phyloP scores from a whole-genome alignment of 2,329 filamentous ascomycete species.

The Orbilia ellipsospora region DNA sequence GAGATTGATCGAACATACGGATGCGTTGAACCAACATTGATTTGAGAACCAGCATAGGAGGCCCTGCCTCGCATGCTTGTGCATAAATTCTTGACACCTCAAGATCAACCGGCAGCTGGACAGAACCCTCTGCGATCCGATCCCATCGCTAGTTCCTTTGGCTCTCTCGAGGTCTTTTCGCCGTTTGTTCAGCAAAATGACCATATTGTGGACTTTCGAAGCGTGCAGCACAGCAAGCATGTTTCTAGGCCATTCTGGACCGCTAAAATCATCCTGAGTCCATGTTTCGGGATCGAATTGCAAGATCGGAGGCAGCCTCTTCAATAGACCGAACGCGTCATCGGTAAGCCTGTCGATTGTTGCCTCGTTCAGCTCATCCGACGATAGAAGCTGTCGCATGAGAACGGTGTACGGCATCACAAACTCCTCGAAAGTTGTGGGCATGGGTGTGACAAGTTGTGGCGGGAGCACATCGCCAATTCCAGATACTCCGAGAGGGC shows the following conservation, averaged over 20 bases:
- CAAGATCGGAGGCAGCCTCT: slow-evolving; percentile 20
- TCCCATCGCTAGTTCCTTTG: slow-evolving; percentile 7
- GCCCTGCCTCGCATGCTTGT: slow-evolving; percentile 47
- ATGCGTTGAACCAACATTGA: slow-evolving; percentile 53
- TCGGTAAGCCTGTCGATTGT: slow-evolving; percentile 33
- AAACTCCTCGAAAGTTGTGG: slow-evolving; percentile 43
- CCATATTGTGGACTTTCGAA: slow-evolving; percentile 53
- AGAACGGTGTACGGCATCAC: slow-evolving; percentile 50
- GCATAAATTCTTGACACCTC: slow-evolving; percentile 53
- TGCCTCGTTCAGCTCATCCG: slow-evolving; percentile 28
- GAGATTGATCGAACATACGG: slow-evolving; percentile 11
- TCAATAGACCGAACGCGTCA: slow-evolving; percentile 24
- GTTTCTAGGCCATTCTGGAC: slow-evolving; percentile 41
- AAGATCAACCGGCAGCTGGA: slow-evolving; percentile 44
- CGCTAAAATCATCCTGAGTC: slow-evolving; percentile 38
- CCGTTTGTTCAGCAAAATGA: slow-evolving; percentile 46
- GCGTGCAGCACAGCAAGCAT: slow-evolving; percentile 50
- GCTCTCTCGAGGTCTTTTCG: slow-evolving; percentile 33
- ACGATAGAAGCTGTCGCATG: slow-evolving; percentile 44
- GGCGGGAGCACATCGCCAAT: slow-evolving; percentile 48
- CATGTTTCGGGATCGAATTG: slow-evolving; percentile 45
- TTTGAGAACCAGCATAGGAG: slow-evolving; percentile 52
- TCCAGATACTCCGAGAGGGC: slow-evolving; percentile 44
- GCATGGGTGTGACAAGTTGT: slow-evolving; percentile 45
- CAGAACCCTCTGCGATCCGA: slow-evolving; percentile 40